Base-by-base conservation (phyloP, 257 asterid genomes). In the Jacaranda copaia region DNA sequence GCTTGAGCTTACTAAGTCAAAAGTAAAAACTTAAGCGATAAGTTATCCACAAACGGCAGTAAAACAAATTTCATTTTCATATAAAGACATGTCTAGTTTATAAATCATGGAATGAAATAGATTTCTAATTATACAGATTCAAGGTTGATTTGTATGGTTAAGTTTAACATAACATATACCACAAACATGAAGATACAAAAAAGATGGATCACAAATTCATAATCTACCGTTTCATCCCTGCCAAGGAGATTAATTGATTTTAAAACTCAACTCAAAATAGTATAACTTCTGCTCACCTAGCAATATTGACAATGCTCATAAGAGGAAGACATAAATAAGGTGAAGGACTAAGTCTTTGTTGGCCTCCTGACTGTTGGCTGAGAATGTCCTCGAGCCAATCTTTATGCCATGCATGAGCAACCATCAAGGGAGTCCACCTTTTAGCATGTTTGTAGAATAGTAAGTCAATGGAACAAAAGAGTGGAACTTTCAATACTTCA, bases 301-400 rank as follows among this genome's bases (percentile, higher is more conserved):
- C 94, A 83, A 93, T 90, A 63, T 83, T 74, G 45, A 93, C 84
- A 52, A 91, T 87, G 88, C 96, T 93, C 94, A 83, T 87, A 65
- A 93, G 95, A 81, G 97, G 98, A 79, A 93, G 97, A 82, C 98
- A 93, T 12, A 93, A 19, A 72, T 82, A 91, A 53, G 92, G 93
- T 32, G 98, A 89, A 66, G 93, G 89, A 65, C 70, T 85, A 68
- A 84, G 83, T 58, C 78, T 87, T 60, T 73, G 82, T 77, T 68
- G 81, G 51, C 74, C 76, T 76, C 80, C 87, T 70, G 89, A 84
- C 38, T 45, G 83, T 72, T 81, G 74, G 82, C 78, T 83, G 49
- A 93, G 92, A 78, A 89, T 85, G 25, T 86, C 90, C 81, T 89
- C 96, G 5, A 93, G 94, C 81, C 88, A 82, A 80, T 89, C 95